Base-by-base conservation (phyloP, 371 early-diverging fungal species). In the Apophysomyces sp. region DNA sequence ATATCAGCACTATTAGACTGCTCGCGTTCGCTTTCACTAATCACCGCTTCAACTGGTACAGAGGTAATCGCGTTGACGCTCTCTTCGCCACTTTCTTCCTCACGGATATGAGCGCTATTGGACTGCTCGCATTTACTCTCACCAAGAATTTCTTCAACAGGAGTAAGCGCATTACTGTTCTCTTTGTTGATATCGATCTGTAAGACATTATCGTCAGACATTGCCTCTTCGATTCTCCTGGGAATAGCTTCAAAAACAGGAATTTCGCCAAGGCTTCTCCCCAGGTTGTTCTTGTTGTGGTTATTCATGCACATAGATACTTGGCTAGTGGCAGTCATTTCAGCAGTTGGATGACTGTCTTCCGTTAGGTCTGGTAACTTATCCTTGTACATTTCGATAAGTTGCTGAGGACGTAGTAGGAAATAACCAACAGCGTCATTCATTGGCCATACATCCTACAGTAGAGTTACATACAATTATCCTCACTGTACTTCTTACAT, bases 391-490 rank as follows among this genome's bases (percentile, higher is more conserved):
- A 44, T 44, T 21, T 44, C 49, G n/a, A 44, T 44, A 16, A 44
- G 24, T 9, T 44, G 49, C 21, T 44, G 49, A 7, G 49, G 49
- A n/a, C 49, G 49, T 9, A 44, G 21, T 18, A 44, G 7, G 11
- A 44, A 44, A 21, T 44, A 44, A 9, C 49, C 49, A 9, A 44
- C 24, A 7, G 49, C 49, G 11, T 44, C 49, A 9, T 44, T 21
- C 49, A 44, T 44, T 21, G 49, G 49, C 49, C 49, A 44, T n/a
- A 44, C 21, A 44, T 44, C 49, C 49, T 44, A 21, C 49, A 44
- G 18, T 7, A 7, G 5, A 11, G 37, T 44, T 44, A 21, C 11
- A 21, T 44, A 1, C 8, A 16, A 8, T 21, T 18, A 18, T 5
- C 8, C 8, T 9, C 21, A 18, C 21, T 16, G n/a, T 3, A 44